Percentiles rank a stretch among this genome's conserved stretches.
phyloP scores from a whole-genome alignment of 2,329 filamentous ascomycete genomes.

The Alternaria sp. region DNA sequence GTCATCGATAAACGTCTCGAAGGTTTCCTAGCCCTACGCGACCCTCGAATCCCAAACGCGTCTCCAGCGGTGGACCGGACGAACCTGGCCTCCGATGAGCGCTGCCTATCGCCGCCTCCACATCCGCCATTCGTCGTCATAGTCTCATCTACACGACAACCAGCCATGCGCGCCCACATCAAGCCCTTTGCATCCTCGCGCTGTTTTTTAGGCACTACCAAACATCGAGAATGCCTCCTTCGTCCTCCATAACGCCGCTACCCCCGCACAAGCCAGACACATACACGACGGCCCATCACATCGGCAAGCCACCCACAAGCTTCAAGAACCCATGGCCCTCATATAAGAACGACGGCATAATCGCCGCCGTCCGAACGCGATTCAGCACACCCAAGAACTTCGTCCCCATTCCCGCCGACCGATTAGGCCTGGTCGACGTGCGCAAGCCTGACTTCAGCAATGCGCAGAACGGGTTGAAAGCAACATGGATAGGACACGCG shows the following conservation, averaged over 20 bases:
- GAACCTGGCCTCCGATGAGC: constrained; percentile 3
- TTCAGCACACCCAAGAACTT: constrained; percentile 53
- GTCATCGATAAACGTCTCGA: background rate
- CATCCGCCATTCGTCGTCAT: constrained; percentile 6
- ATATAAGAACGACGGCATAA: constrained; percentile 33
- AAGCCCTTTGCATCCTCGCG: background rate
- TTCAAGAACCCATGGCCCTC: constrained; percentile 61
- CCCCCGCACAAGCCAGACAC: constrained; percentile 26
- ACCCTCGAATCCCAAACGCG: background rate
- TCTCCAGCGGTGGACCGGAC: background rate
- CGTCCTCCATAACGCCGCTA: constrained; percentile 19
- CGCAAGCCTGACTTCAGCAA: constrained; percentile 50
- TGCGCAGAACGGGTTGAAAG: constrained; percentile 45
- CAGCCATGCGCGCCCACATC: constrained; percentile 8
- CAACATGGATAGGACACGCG: constrained; percentile 61
- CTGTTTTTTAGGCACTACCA: constrained; percentile 20
- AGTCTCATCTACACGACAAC: constrained; percentile 13
- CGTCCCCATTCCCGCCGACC: constrained; percentile 53
- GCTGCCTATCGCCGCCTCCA: constrained; percentile 19
- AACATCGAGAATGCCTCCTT: constrained; percentile 22
- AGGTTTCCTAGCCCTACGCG: background rate
- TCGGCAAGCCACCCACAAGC: constrained; percentile 51
- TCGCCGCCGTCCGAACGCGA: constrained; percentile 43
- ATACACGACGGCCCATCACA: constrained; percentile 49
- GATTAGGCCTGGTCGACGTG: constrained; percentile 52